A percentile compares a stretch with the other conserved stretches of the same genome.
Conservation (phyloP, 169 alveolate species). For the Plasmodium vinckei region DNA sequence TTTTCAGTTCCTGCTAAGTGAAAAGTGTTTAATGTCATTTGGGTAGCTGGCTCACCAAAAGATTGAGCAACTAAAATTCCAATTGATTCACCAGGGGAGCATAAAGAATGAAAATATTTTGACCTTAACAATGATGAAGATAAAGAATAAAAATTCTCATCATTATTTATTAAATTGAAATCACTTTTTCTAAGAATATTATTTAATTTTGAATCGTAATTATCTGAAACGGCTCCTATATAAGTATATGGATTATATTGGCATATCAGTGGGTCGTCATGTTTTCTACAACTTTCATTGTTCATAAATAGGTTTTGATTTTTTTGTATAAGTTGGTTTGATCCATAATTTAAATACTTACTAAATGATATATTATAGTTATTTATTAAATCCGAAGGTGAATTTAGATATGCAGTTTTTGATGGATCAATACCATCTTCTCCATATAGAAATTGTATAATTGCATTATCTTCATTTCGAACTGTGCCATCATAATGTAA, state of each 20-base stretch:
- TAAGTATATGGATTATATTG: conserved; percentile 44
- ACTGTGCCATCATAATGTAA: conserved; percentile 98
- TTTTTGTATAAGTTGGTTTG: neutral
- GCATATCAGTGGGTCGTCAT: conserved; percentile 10
- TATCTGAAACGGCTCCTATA: conserved; percentile 51
- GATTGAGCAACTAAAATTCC: conserved; percentile 99
- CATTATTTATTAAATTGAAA: neutral
- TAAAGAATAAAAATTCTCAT: conserved; percentile 15
- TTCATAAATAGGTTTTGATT: conserved; percentile 16
- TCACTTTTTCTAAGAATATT: conserved; percentile 6
- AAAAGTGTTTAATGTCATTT: conserved; percentile 99
- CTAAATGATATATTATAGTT: conserved; percentile 77
- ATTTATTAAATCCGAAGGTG: conserved; percentile 84
- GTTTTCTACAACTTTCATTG: too few species aligned
- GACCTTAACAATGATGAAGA: conserved; percentile 38
- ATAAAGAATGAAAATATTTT: conserved; percentile 76
- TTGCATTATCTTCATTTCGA: conserved; percentile 95
- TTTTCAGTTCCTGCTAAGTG: conserved; percentile 99
- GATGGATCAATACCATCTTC: conserved; percentile 97
- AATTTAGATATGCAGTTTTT: conserved; percentile 91
- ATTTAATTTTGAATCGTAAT: neutral
- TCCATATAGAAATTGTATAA: conserved; percentile 97
- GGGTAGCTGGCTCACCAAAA: conserved; percentile 99
- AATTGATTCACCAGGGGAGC: conserved; percentile 98
- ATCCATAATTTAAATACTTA: conserved; percentile 44